Percentiles rank a stretch among this genome's conserved stretches.
phyloP scores from a whole-genome alignment of 192 early-diverging fungal species.

The Lobosporangium transversale region DNA sequence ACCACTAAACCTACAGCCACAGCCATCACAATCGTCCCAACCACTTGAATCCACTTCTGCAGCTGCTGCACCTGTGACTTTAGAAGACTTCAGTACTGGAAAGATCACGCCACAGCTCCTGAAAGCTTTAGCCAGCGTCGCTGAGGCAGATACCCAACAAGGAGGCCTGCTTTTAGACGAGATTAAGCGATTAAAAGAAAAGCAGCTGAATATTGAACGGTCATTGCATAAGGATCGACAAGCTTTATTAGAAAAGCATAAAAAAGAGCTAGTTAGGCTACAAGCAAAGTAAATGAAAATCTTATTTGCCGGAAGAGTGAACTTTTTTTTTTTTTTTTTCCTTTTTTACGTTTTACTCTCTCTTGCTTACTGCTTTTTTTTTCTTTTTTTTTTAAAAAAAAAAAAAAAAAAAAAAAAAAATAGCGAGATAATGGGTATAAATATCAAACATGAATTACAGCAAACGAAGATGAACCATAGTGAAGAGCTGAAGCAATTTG shows the following conservation, averaged over 20 bases:
- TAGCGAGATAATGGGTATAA: constrained; percentile 44
- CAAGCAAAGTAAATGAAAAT: constrained; percentile 51
- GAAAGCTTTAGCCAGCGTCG: constrained; percentile 23
- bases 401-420: no score
- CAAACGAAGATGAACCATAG: constrained; percentile 13
- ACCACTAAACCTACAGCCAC: not conserved
- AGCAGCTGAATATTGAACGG: constrained; percentile 18
- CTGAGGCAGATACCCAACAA: constrained; percentile 20
- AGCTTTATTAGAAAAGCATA: constrained; percentile 16
- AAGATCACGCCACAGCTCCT: constrained; percentile 45
- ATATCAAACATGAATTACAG: constrained; percentile 7
- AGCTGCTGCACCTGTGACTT: not conserved
- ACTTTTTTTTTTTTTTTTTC: not conserved
- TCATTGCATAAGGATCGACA: constrained; percentile 22
- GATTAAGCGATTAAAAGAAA: constrained; percentile 14
- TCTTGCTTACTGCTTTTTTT: not conserved
- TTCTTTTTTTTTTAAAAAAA: not conserved
- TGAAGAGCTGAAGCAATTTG: constrained; percentile 25
- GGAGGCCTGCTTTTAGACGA: constrained; percentile 24
- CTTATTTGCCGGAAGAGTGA: no score
- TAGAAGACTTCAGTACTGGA: constrained; percentile 36
- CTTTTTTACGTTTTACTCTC: not conserved
- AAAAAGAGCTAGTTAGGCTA: constrained; percentile 27
- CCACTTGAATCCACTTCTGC: not conserved
- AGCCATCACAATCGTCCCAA: not conserved